Evolutionary conservation across 2,329 filamentous ascomycete species (phyloP), one percentile per base, ranked within the genome.

Genomic region (Trichoderma simmonsii): DNA sequence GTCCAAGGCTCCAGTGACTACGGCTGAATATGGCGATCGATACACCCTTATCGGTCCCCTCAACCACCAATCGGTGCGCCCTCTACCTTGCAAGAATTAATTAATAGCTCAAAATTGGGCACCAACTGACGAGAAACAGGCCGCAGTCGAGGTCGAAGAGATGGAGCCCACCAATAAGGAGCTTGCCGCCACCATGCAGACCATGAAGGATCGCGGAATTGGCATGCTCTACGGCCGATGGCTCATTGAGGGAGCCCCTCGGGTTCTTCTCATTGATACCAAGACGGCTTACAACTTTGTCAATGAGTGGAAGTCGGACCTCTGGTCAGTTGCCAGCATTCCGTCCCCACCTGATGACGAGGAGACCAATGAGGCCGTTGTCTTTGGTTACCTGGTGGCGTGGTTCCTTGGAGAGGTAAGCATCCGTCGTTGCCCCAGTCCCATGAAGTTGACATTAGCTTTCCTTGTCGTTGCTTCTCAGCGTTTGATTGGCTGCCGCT

Each of bases 391-490:
- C 80, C 85, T 99, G 72, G 94, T 98, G 59, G 95, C 96, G 36
- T 99, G 96, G 96, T 98, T 98, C 83, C 85, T 99, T 75, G 96
- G 96, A 84, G 96, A 98, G 90, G 95, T 97, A 85, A 78, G 87
- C 28, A n/a, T 36, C 3, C 14, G 34, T 71, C n/a, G 15, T 15
- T 12, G 7, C 43, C 18, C 39, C 15, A 15, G 54, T n/a, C 39
- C 36, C 11, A 39, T 67, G 32, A 32, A 32, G 63, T 54, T 43
- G 32, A 51, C 24, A 36, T 54, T 34, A 12, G 30, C 60, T 43
- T 64, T 51, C 39, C 36, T 24, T 28, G 39, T 69, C 57, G 43
- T 15, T 57, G 8, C 32, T 28, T 7, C 36, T 70, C 54, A 18
- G 21, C 24, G 14, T 34, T 43, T 43, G 9, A 54, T 26, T 56